phyloP scores from a whole-genome alignment of 805 yeast species.

The Candida koratica region DNA sequence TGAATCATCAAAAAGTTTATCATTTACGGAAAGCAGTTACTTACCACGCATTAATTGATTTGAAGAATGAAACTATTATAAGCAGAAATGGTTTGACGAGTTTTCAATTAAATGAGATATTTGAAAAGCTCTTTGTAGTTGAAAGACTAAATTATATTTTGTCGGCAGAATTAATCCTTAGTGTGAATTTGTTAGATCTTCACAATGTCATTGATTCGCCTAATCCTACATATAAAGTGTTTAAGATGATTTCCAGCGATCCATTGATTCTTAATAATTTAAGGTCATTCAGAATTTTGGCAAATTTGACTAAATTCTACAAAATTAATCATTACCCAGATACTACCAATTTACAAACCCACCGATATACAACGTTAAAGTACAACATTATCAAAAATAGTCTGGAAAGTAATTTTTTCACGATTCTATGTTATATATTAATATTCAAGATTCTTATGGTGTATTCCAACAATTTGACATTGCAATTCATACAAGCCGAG shows the following conservation, averaged over 20 bases:
- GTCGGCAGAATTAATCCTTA: conserved; percentile 15
- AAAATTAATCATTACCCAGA: conserved; percentile 16
- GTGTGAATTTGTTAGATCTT: conserved; percentile 14
- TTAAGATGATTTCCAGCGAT: conserved; percentile 16
- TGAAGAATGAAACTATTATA: conserved; percentile 16
- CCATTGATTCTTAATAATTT: conserved; percentile 17
- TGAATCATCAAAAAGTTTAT: conserved; percentile 28
- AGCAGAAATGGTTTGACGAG: conserved; percentile 18
- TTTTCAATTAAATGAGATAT: conserved; percentile 28
- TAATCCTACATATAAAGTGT: conserved; percentile 8
- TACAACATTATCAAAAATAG: conserved; percentile 11
- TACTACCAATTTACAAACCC: conserved; percentile 11
- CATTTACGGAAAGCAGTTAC: conserved; percentile 27
- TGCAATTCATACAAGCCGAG: conserved; percentile 17
- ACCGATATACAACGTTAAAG: conserved; percentile 11
- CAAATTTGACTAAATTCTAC: conserved; percentile 12
- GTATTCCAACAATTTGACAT: conserved; percentile 18
- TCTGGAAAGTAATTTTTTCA: conserved; percentile 13
- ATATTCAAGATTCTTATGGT: conserved; percentile 22
- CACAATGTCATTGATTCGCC: conserved; percentile 9
- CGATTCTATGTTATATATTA: conserved; percentile 14
- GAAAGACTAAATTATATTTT: conserved; percentile 25
- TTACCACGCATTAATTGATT: conserved; percentile 28
- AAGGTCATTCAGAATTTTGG: conserved; percentile 15
- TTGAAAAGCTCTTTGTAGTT: conserved; percentile 24